Evolutionary conservation across 257 asterid species (phyloP), one percentile per base, ranked within the genome.

Genomic region (Nicotiana knightiana): DNA sequence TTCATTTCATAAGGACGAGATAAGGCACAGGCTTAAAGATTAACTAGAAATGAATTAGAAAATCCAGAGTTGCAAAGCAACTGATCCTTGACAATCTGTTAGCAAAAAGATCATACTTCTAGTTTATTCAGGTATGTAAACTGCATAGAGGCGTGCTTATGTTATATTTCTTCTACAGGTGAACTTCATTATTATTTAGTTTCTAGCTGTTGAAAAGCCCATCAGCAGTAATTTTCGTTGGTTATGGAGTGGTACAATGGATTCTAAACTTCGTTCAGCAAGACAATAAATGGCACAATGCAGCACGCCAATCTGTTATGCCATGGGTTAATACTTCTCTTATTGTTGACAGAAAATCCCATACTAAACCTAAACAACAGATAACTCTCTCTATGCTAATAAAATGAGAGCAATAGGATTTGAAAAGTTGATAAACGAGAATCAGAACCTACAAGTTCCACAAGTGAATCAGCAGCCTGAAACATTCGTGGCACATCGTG

Each of bases 401-500:
- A 24, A 5, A 59, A 24, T n/a, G 61, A 75, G 48, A 51, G 64
- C 80, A 51, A 48, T 13, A 24, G 62, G 79, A 48, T 48, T 8
- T 15, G 64, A 75, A 66, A 46, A 32, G 24, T 6, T 26, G 9
- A 13, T 64, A 5, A 64, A 80, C 24, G 46, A 79, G 67, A 66
- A 57, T 67, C 78, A 85, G 73, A 46, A 83, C 98, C 84, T 90
- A 96, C 99, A 87, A 96, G 97, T 88, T 93, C 88, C 88, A 91
- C 83, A 62, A 96, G 93, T 7, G 93, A 92, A 66, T 86, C 92
- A 77, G 98, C 88, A 85, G 85, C 91, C 83, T 93, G 97, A 88
- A 93, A 94, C 97, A 94, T 87, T 83, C 18, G 88, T 57, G 93
- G 97, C 80, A 96, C 91, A 81, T 94, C 98, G 18, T 89, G 93